Base-by-base conservation (phyloP, 1,139 yeast species). In the Saccharomycopsis crataegensis region DNA sequence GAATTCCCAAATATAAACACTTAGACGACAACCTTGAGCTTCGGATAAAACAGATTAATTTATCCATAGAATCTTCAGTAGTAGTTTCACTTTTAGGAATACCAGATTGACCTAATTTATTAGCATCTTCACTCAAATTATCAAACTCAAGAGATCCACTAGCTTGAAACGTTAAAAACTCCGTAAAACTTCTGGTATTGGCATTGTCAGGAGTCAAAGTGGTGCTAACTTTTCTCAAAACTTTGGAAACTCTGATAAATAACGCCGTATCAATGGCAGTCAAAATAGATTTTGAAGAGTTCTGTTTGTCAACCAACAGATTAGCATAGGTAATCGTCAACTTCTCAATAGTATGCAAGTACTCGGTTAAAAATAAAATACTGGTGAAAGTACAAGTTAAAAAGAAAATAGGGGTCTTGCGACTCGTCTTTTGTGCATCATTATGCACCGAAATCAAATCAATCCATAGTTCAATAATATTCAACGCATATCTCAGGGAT, bases 341-440 rank as follows among this genome's bases (percentile, higher is more conserved):
- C 8, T 44, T 38, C 62, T 84, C 91, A 42, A 83, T 69, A 7
- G 72, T 69, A 56, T 74, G 73, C 58, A 84, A 67, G 61, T 81
- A 83, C 56, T 82, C 86, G 3, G 88, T 80, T 54, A 84, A 72
- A 46, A 83, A 69, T 54, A 84, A 66, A 4, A 81, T 69, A 2
- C 89, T 73, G 1, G 83, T 77, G 62, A 83, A 82, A 33, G 83
- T 74, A 63, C 87, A 82, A 0, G 87, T 81, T 45, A 83, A 77
- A 62, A 85, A 83, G 64, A 83, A 83, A 16, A 84, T 85, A 2
- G 93, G 93, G 0, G 91, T 83, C 60, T 88, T 73, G 51, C 83
- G 75, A 0, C 86, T 77, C 0, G 85, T 80, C 62, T 79, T 78
- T 57, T 79, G 81, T 2, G 84, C 80, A 64, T 83, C 84, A 55